Evolutionary conservation across 2,329 filamentous ascomycete genomes (phyloP).

Genomic region (Tolypocladium inflatum): DNA sequence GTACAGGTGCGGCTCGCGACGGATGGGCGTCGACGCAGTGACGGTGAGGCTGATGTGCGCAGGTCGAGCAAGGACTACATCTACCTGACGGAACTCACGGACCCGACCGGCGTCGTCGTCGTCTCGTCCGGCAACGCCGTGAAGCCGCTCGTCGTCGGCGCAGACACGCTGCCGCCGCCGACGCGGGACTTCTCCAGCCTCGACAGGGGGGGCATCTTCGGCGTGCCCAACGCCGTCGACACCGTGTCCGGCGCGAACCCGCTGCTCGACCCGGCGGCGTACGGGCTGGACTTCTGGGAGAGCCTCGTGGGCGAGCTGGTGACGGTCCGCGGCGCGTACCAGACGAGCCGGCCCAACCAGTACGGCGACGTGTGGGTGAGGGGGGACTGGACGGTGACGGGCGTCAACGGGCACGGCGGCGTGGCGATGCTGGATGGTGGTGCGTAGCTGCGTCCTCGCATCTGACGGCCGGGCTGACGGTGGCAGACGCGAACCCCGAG

Average conservation of each 20-base stretch:
- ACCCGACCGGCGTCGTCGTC: constrained; percentile 42
- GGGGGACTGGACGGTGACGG: constrained; percentile 54
- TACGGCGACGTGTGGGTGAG: constrained; percentile 63
- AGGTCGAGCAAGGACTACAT: constrained; percentile 44
- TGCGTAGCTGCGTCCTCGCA: constrained; percentile 15
- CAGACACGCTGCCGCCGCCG: constrained; percentile 46
- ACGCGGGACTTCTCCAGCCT: constrained; percentile 51
- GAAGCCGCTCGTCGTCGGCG: constrained; percentile 50
- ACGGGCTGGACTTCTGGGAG: constrained; percentile 69
- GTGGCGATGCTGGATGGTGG: constrained; percentile 51
- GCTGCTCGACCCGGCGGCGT: constrained; percentile 46
- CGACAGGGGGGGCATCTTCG: constrained; percentile 57
- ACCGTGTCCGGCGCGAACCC: constrained; percentile 52
- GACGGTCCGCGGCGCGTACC: constrained; percentile 46
- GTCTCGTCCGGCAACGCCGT: constrained; percentile 45
- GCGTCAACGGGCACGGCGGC: constrained; percentile 52
- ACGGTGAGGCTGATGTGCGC: constrained; percentile 49
- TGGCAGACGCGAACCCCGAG: constrained; percentile 57
- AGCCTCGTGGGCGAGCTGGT: constrained; percentile 58
- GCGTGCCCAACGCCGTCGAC: constrained; percentile 51
- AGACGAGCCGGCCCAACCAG: constrained; percentile 49
- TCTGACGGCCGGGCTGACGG: too few species aligned
- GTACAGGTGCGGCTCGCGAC: constrained; percentile 28
- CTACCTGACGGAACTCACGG: constrained; percentile 53
- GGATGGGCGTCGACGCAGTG: constrained; percentile 32